These are phyloP conservation scores for Chaetomiaceae sp. DNA, from an alignment of 2,329 filamentous ascomycete species.

Conservation along the genomic window DNA sequence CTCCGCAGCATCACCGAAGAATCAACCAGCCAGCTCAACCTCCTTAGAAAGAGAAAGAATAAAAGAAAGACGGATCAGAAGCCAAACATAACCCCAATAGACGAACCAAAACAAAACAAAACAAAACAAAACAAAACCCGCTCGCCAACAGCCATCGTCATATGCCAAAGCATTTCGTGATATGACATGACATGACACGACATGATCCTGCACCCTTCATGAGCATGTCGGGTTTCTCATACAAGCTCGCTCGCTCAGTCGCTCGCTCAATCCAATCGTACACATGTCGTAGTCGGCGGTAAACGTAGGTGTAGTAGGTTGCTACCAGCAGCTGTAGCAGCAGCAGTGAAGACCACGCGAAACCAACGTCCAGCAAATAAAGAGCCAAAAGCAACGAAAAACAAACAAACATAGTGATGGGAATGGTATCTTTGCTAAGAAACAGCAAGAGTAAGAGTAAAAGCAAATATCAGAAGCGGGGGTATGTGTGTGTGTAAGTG, in stretches of 20 bases:
- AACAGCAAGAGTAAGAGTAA: background rate
- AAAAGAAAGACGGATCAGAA: background rate
- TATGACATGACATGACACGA: background rate
- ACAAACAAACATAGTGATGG: constrained; percentile 12
- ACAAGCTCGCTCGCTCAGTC: constrained; percentile 1
- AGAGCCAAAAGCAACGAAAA: background rate
- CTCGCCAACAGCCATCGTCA: background rate
- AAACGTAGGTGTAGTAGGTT: background rate
- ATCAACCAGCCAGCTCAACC: background rate
- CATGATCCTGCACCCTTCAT: background rate
- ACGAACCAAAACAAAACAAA: background rate
- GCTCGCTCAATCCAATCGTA: too few relatives aligned
- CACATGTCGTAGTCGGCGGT: constrained; percentile 18
- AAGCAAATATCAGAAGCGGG: background rate
- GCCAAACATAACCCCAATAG: background rate
- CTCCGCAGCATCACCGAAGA: constrained; percentile 10
- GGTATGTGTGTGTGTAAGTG: background rate
- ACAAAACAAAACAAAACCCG: background rate
- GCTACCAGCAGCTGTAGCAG: too few relatives aligned
- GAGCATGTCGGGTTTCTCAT: too few relatives aligned
- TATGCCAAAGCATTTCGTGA: background rate
- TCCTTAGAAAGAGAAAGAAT: background rate
- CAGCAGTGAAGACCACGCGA: too few relatives aligned
- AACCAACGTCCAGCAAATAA: too few relatives aligned
- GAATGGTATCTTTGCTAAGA: constrained; percentile 22